Conservation (phyloP, 2,329 filamentous ascomycete genomes). For the Aspergillus cejpii region DNA sequence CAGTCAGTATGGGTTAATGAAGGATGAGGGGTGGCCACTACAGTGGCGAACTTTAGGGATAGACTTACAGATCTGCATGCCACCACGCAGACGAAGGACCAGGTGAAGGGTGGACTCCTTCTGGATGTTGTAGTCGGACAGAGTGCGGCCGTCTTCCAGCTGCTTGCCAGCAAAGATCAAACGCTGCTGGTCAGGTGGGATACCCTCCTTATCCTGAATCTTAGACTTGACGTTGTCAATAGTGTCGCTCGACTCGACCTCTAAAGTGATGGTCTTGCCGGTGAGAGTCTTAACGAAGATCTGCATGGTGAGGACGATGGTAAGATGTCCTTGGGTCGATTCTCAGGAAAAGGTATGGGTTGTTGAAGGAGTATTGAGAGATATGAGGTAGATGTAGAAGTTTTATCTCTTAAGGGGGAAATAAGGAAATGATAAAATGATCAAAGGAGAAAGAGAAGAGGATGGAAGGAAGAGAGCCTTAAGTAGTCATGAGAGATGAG, state of each 20-base stretch:
- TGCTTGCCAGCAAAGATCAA: conserved; percentile 55
- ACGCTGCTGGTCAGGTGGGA: conserved; percentile 53
- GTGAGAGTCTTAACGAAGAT: conserved; percentile 94
- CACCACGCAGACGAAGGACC: conserved; percentile 65
- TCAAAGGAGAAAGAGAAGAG: conserved; percentile 11
- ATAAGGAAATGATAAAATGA: conserved; percentile 10
- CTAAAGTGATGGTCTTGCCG: conserved; percentile 51
- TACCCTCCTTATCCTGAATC: conserved; percentile 56
- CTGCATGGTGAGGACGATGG: conserved; percentile 62
- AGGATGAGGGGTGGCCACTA: conserved; percentile 5
- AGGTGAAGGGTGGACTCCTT: conserved; percentile 64
- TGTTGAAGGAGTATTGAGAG: conserved; percentile 12
- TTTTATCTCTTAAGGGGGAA: conserved; percentile 4
- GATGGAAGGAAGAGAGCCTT: conserved; percentile 19
- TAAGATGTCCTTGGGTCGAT: conserved; percentile 5
- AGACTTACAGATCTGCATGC: conserved; percentile 56
- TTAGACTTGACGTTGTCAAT: conserved; percentile 54
- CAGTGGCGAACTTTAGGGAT: conserved; percentile 5
- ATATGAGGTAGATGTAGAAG: conserved; percentile 11
- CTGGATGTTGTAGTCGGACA: conserved; percentile 53
- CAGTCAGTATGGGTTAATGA: not conserved
- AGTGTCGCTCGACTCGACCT: conserved; percentile 45
- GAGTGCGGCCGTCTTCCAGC: conserved; percentile 51
- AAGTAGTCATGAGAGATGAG: conserved; percentile 28
- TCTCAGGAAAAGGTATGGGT: conserved; percentile 8